Base-by-base conservation (phyloP, 495 filamentous ascomycete species). In the Trichodelitschia bisporula region DNA sequence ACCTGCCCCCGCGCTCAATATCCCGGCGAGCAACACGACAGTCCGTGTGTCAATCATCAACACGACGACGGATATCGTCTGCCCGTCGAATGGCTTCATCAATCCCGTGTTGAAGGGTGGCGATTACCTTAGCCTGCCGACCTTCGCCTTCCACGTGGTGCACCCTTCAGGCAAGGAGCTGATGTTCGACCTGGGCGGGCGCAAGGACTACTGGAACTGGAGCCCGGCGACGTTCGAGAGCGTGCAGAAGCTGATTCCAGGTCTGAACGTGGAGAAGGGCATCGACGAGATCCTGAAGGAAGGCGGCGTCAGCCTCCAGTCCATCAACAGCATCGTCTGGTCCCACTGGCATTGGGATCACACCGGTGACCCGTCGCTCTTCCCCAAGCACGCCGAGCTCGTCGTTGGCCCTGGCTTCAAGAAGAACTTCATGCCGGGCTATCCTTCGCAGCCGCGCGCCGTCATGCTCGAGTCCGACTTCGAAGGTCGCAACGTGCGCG, bases 311-410 rank as follows among this genome's bases (percentile, higher is more conserved):
- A 42, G 57, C 9, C 37, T 49, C 0, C 37, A 40, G 12, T 40
- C 38, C 13, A 62, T 74, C 30, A 55, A 66, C 13, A 57, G 51
- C 11, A 48, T 70, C 12, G 50, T 71, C 24, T 64, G 58, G 57
- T 19, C 11, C 10, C 49, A 71, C 35, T 44, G 46, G 30, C 70
- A 75, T 40, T 62, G 61, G 32, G 69, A 75, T 41, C 72, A 76
- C 39, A 50, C 49, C 10, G 72, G 69, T 2, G 58, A 75, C 31
- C 50, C 57, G 2, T 51, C 53, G 0, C 52, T 37, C 0, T 72
- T 74, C 33, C 59, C 54, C 0, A 17, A 52, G 0, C 48, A 40
- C 13, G 62, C 64, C 0, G 43, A 52, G 0, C 37, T 77, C 0
- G 36, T 46, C 18, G 42, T 73, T 11, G 69, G 72, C 0, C 61